Conservation (phyloP, 306 rosid species). For the Lupinus albus region DNA sequence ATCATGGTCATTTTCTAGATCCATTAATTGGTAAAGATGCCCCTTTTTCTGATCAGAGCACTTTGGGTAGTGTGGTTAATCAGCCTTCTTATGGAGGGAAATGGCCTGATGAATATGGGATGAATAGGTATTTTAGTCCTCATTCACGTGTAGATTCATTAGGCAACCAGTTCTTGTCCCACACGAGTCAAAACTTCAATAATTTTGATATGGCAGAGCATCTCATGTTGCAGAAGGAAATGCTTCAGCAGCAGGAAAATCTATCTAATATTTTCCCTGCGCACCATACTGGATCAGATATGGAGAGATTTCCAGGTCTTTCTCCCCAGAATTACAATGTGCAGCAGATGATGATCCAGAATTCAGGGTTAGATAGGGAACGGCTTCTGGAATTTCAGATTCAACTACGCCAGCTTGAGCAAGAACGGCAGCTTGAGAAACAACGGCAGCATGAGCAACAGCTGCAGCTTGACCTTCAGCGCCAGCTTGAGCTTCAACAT, state of each 20-base stretch:
- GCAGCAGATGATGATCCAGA: conserved; percentile 51
- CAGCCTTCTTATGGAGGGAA: conserved; percentile 52
- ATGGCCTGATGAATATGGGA: conserved; percentile 49
- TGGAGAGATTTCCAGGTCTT: conserved; percentile 54
- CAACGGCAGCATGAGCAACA: conserved; percentile 7
- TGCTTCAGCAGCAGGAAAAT: conserved; percentile 51
- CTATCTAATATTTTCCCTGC: conserved; percentile 47
- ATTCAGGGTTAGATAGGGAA: conserved; percentile 57
- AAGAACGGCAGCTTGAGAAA: too few species aligned
- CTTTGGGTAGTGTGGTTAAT: conserved; percentile 47
- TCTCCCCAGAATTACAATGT: conserved; percentile 47
- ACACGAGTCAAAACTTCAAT: conserved; percentile 44
- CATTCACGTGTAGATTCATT: conserved; percentile 50
- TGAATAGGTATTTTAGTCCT: conserved; percentile 43
- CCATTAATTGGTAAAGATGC: conserved; percentile 49
- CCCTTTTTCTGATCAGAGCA: conserved; percentile 43
- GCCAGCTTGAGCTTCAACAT: conserved; percentile 57
- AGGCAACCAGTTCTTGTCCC: conserved; percentile 49
- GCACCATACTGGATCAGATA: conserved; percentile 48
- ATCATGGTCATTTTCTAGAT: conserved; percentile 57
- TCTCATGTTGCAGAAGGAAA: conserved; percentile 54
- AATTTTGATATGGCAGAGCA: conserved; percentile 53
- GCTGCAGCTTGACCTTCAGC: conserved; percentile 49
- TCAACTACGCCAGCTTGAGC: conserved; percentile 21
- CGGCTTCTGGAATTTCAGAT: conserved; percentile 49